Base-by-base conservation (phyloP, 805 yeast genomes). In the Hanseniaspora taiwanica region DNA sequence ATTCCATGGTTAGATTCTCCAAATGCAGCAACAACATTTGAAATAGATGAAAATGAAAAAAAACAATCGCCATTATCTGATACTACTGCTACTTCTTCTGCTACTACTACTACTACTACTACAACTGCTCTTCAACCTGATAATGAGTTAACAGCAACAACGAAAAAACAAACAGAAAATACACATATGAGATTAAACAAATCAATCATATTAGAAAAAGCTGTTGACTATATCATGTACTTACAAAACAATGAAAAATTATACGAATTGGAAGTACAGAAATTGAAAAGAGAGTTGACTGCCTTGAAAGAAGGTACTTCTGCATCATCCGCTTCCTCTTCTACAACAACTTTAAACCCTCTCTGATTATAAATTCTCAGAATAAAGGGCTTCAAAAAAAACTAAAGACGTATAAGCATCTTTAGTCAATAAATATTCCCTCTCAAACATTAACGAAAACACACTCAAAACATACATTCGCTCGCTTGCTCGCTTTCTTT, bases 1-100 rank as follows among this genome's bases (percentile, higher is more conserved):
- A 78, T 79, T 27, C 86, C 86, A 10, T 72, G 79, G 74, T 72
- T 77, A 40, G 71, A 78, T 3, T 58, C 65, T 38, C 81, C 76
- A 44, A 71, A 71, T 46, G 29, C 29, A 4, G n/a, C 14, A 13
- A 72, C 79, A 2, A 80, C 81, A 0, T 76, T 76, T 52, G 80
- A 72, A 49, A 56, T 54, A 3, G 51, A 52, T 23, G 51, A 25
- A 25, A 25, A 14, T 8, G 29, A 25, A 25, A 13, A 49, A n/a
- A 4, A n/a, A n/a, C n/a, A n/a, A n/a, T n/a, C n/a, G n/a, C n/a
- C n/a, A n/a, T n/a, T n/a, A n/a, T n/a, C n/a, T 12, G 27, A 23
- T 7, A 23, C 12, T 12, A 23, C 27, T 8, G 29, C 29, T 25
- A 4, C 29, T 25, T 25, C 29, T 4, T 25, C 29, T n/a, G n/a